phyloP scores from a whole-genome alignment of 768 basidiomycete species.

The Nevesoporus exiguus region DNA sequence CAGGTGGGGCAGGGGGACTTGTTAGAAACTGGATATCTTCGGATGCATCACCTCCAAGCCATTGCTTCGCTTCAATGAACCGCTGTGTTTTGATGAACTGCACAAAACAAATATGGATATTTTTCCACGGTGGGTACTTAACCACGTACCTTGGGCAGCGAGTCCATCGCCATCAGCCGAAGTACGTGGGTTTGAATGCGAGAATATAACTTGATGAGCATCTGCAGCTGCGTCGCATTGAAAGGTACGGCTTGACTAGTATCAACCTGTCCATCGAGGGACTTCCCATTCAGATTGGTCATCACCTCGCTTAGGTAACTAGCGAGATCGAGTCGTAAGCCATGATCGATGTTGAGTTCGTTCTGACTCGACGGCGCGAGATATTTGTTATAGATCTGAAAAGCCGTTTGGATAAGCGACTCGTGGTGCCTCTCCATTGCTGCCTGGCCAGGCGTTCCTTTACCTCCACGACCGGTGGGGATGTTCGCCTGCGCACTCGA shows the following conservation, averaged over 20 bases:
- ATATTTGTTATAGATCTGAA: constrained; percentile 91
- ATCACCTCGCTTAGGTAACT: constrained; percentile 92
- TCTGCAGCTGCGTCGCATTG: constrained; percentile 94
- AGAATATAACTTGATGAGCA: constrained; percentile 90
- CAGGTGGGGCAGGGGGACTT: constrained; percentile 65
- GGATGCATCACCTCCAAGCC: constrained; percentile 74
- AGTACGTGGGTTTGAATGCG: constrained; percentile 97
- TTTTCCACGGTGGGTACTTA: constrained; percentile 3
- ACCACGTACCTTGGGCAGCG: constrained; percentile 82
- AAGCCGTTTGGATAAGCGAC: constrained; percentile 89
- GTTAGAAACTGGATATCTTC: constrained; percentile 56
- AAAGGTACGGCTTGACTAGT: constrained; percentile 76
- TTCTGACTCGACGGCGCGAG: constrained; percentile 93
- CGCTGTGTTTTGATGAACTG: constrained; percentile 88
- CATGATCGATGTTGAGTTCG: constrained; percentile 98
- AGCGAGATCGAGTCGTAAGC: constrained; percentile 88
- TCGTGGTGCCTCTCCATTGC: constrained; percentile 99
- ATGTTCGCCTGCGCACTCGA: constrained; percentile 77
- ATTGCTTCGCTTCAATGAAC: constrained; percentile 75
- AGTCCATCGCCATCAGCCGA: constrained; percentile 96
- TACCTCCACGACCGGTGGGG: constrained; percentile 38
- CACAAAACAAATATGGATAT: constrained; percentile 3
- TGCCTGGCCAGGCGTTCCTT: constrained; percentile 65
- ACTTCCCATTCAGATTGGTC: constrained; percentile 68
- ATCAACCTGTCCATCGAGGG: constrained; percentile 78